Percentiles rank a stretch among this genome's conserved stretches.
Conservation (phyloP, 495 filamentous ascomycete species). For the Neurospora tetrasperma region DNA sequence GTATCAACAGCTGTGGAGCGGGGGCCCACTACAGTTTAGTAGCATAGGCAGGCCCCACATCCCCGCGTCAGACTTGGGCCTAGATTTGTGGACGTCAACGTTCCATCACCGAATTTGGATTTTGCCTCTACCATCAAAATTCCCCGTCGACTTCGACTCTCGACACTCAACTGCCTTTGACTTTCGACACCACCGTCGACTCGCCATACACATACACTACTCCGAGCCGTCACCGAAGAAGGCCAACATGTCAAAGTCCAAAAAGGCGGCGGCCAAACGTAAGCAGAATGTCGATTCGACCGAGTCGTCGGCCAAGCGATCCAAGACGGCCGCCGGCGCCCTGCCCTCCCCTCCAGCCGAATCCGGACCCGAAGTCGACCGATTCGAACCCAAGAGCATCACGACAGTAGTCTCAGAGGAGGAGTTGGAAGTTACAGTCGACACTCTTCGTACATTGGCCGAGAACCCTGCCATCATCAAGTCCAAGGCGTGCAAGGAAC, state of each 20-base stretch:
- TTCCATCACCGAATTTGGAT: not conserved
- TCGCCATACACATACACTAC: not conserved
- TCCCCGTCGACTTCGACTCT: no score
- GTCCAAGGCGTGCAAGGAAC: constrained; percentile 34
- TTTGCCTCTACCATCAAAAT: no score
- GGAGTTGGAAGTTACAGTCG: constrained; percentile 37
- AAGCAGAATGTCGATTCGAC: constrained; percentile 12
- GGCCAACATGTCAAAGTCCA: constrained; percentile 16
- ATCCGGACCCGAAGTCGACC: not conserved
- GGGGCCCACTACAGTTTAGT: not conserved
- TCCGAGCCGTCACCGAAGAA: not conserved
- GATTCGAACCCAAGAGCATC: constrained; percentile 23
- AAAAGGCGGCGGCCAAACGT: constrained; percentile 16
- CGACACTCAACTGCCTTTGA: no score
- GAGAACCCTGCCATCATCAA: constrained; percentile 34
- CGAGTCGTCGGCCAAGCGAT: constrained; percentile 18
- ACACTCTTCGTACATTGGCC: constrained; percentile 30
- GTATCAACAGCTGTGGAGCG: not conserved
- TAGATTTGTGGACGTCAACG: not conserved
- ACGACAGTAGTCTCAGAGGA: constrained; percentile 28
- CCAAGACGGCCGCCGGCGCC: constrained; percentile 12
- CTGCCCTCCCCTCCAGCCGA: constrained; percentile 26
- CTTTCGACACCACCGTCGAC: no score
- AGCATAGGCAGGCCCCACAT: not conserved
- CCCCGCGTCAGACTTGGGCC: not conserved